These are phyloP conservation scores for Zymoseptoria pseudotritici DNA, from an alignment of 2,329 filamentous ascomycete species.

Conservation along the genomic window DNA sequence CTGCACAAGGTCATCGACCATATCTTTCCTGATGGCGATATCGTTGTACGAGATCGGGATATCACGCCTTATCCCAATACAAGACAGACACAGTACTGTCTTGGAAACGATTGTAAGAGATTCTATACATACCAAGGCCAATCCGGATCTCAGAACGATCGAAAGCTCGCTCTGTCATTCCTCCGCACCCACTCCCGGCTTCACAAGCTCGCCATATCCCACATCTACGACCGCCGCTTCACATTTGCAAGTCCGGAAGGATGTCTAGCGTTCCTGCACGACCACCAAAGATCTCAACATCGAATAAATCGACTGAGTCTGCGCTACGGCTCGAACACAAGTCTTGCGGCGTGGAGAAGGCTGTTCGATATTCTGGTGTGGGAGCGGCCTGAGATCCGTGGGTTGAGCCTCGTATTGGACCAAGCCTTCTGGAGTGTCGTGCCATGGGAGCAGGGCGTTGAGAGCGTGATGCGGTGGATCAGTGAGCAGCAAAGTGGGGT, in stretches of 20 bases:
- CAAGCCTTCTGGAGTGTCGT: conserved; percentile 5
- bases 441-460: background rate
- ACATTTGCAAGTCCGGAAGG: conserved; percentile 6
- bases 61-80: conserved; percentile 1
- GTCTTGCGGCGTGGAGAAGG: conserved; percentile 5
- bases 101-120: background rate
- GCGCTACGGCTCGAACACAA: conserved; percentile 3
- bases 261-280: conserved; percentile 7
- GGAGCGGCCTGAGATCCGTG: conserved; percentile 3
- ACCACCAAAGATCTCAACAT: conserved; percentile 4
- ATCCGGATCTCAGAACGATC: background rate
- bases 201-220: conserved; percentile 1
- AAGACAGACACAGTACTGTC: conserved; percentile 3
- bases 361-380: conserved; percentile 2
- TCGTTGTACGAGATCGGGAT: background rate
- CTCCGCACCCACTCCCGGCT: conserved; percentile 4
- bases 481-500: background rate
- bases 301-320: background rate
- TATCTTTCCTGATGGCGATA: conserved; percentile 3
- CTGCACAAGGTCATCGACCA: conserved; percentile 5
- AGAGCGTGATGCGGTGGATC: conserved; percentile 4
- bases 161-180: conserved; percentile 2
- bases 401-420: conserved; percentile 4
- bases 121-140: conserved; percentile 7
- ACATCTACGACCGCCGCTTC: conserved; percentile 5